phyloP scores from a whole-genome alignment of 345 rosid genomes.

The Raphanus raphanistrum region DNA sequence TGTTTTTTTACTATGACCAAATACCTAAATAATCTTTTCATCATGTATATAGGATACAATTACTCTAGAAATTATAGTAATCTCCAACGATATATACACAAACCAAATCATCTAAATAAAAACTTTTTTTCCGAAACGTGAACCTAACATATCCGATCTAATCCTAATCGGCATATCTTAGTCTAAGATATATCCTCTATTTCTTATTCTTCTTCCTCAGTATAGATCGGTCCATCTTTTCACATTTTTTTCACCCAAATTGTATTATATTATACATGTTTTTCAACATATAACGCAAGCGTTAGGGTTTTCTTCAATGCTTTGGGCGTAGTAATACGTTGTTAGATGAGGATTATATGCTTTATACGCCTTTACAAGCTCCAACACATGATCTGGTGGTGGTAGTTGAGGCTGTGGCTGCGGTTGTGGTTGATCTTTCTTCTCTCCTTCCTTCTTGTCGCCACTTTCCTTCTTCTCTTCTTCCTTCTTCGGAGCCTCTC shows the following conservation, averaged over 20 bases:
- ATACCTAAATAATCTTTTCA: too few species aligned
- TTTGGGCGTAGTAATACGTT: constrained; percentile 68
- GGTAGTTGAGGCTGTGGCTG: constrained; percentile 28
- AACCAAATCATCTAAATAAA: constrained; percentile 32
- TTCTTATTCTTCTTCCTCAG: constrained; percentile 16
- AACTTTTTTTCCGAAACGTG: neutral
- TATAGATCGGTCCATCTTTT: constrained; percentile 19
- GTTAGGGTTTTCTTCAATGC: constrained; percentile 94
- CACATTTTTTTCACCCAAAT: neutral
- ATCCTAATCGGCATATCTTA: constrained; percentile 22
- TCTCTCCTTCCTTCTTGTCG: constrained; percentile 41
- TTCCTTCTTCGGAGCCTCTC: constrained; percentile 32
- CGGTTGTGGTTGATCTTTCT: constrained; percentile 46
- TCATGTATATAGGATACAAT: too few species aligned
- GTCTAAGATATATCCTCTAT: constrained; percentile 8
- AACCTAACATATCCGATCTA: constrained; percentile 1
- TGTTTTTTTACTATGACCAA: too few species aligned
- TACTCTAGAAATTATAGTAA: constrained; percentile 10
- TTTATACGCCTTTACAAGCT: constrained; percentile 80
- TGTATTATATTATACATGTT: neutral
- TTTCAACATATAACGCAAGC: constrained; percentile 66
- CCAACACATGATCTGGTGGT: constrained; percentile 58
- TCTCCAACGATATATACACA: constrained; percentile 29
- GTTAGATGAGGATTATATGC: constrained; percentile 80
- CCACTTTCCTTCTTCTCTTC: constrained; percentile 48